phyloP scores from a whole-genome alignment of 129 eudicot genomes.

The Lonicera japonica region DNA sequence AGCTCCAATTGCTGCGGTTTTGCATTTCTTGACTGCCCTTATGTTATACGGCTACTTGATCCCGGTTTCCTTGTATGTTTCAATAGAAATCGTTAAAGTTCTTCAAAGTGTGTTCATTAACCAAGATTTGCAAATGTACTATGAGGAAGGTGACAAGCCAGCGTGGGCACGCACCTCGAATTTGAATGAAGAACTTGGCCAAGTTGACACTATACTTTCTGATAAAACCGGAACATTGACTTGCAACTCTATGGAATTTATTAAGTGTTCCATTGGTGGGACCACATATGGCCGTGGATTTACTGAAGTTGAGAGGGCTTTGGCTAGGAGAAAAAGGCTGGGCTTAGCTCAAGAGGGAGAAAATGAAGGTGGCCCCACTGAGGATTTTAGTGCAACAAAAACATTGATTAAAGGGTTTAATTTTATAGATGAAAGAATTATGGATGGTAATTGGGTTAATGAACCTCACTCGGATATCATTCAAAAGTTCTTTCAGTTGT shows the following conservation, averaged over 20 bases:
- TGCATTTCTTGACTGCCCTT: conserved; percentile 30
- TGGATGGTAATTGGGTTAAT: conserved; percentile 39
- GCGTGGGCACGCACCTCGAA: conserved; percentile 67
- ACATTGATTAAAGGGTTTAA: conserved; percentile 47
- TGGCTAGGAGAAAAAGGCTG: conserved; percentile 30
- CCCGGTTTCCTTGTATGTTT: conserved; percentile 56
- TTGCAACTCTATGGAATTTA: conserved; percentile 48
- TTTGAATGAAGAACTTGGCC: conserved; percentile 68
- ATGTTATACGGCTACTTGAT: conserved; percentile 37
- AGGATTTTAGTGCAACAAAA: not conserved
- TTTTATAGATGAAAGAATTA: conserved; percentile 51
- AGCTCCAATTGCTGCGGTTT: conserved; percentile 24
- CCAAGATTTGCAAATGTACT: conserved; percentile 51
- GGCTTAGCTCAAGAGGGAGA: conserved; percentile 8
- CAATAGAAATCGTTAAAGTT: conserved; percentile 60
- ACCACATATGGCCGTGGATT: conserved; percentile 37
- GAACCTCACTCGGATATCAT: conserved; percentile 48
- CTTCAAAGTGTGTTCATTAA: conserved; percentile 52
- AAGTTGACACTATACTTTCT: conserved; percentile 54
- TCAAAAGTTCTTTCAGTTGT: conserved; percentile 41
- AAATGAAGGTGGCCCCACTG: conserved; percentile 2
- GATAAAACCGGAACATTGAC: conserved; percentile 63
- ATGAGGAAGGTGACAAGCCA: conserved; percentile 57
- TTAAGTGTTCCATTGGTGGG: conserved; percentile 47
- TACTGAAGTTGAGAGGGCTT: conserved; percentile 46